Conservation (phyloP, 345 rosid genomes). For the Hibiscus tridactylites region DNA sequence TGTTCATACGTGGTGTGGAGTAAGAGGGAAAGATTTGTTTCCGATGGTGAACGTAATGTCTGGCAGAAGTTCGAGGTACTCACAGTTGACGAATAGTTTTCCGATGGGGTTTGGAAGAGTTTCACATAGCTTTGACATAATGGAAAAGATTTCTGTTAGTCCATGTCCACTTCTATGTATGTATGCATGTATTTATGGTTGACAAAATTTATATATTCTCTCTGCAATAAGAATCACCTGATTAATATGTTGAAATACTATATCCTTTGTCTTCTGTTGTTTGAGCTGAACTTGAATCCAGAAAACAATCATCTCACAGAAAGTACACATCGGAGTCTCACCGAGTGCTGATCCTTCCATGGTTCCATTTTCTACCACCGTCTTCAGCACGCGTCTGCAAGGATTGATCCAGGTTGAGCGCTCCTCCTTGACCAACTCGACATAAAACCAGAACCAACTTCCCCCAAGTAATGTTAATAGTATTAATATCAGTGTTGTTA, state of each 20-base stretch:
- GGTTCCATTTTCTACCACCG: constrained; percentile 19
- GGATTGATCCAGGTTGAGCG: neutral
- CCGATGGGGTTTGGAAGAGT: constrained; percentile 38
- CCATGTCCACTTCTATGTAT: neutral
- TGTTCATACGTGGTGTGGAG: constrained; percentile 37
- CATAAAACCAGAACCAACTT: neutral
- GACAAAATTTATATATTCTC: neutral
- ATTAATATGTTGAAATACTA: constrained; percentile 27
- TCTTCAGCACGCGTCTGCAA: constrained; percentile 14
- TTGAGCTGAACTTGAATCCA: constrained; percentile 47
- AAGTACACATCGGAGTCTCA: constrained; percentile 28
- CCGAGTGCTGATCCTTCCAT: constrained; percentile 3
- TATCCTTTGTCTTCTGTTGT: constrained; percentile 41
- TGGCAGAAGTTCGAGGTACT: constrained; percentile 29
- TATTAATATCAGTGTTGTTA: neutral
- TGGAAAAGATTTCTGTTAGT: neutral
- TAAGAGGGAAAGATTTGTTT: constrained; percentile 31
- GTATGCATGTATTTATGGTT: neutral
- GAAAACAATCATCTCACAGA: constrained; percentile 43
- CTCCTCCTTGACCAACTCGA: neutral
- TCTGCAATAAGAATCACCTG: constrained; percentile 23
- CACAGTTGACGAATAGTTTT: constrained; percentile 39
- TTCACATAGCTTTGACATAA: constrained; percentile 39
- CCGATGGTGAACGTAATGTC: constrained; percentile 40
- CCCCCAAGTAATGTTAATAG: neutral